Conservation (phyloP, 164 flowering plant species). For the Saururus chinensis region DNA sequence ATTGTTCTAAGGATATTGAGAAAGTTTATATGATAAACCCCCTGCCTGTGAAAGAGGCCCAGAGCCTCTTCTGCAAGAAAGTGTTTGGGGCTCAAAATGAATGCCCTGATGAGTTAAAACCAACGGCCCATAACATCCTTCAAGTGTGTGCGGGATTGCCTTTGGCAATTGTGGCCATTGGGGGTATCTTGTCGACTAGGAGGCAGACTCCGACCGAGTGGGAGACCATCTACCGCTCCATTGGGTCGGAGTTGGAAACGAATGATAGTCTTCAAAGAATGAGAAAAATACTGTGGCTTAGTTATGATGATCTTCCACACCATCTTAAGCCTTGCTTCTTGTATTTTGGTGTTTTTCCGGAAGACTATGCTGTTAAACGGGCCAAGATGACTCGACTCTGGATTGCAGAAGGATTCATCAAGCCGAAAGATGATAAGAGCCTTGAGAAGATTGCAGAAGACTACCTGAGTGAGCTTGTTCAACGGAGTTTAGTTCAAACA, state of each 20-base stretch:
- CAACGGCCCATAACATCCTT: no score
- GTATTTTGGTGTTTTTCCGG: slow-evolving; percentile 4
- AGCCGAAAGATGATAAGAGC: neutral
- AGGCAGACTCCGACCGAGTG: neutral
- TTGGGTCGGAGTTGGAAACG: neutral
- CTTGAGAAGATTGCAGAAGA: slow-evolving; percentile 6
- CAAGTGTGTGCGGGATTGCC: no score
- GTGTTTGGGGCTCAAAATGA: no score
- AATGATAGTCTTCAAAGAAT: neutral
- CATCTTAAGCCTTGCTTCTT: slow-evolving; percentile 5
- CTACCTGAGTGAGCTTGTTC: slow-evolving; percentile 5
- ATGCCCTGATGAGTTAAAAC: no score
- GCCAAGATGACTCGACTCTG: slow-evolving; percentile 1
- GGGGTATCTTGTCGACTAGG: no score
- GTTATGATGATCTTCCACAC: slow-evolving; percentile 3
- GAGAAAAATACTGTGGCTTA: slow-evolving; percentile 3
- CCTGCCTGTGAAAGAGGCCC: no score
- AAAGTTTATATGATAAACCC: no score
- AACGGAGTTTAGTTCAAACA: slow-evolving; percentile 7
- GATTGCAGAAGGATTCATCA: slow-evolving; percentile 6
- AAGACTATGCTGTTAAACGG: neutral
- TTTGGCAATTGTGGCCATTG: no score
- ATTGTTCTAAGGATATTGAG: no score
- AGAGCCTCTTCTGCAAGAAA: no score
- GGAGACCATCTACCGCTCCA: neutral